A percentile compares a stretch with the other conserved stretches of the same genome.
Evolutionary conservation across 2,329 filamentous ascomycete species (phyloP).

Genomic region (Pseudophaeomoniella oleicola): DNA sequence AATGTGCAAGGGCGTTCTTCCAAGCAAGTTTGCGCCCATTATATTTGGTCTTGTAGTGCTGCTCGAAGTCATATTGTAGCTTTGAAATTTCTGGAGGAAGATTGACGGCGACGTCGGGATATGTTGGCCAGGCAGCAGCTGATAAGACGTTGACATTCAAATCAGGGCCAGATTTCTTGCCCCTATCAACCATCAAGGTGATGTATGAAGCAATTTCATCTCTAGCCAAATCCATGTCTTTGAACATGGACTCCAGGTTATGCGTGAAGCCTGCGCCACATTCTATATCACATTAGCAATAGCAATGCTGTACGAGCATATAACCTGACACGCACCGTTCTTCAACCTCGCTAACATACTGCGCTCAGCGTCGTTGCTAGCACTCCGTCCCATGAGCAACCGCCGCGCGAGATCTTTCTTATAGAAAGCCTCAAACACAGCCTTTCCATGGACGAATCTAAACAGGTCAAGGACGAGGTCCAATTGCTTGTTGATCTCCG

Average conservation of each 20-base stretch:
- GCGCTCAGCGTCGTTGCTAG: constrained; percentile 86
- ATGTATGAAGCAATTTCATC: constrained; percentile 92
- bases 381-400: constrained; percentile 79
- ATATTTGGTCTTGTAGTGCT: constrained; percentile 80
- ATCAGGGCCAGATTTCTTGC: constrained; percentile 45
- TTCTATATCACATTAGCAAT: constrained; percentile 33
- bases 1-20: constrained; percentile 90
- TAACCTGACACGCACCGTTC: constrained; percentile 33
- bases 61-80: constrained; percentile 70
- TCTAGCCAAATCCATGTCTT: constrained; percentile 82
- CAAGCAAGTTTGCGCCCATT: constrained; percentile 74
- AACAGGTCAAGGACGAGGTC: constrained; percentile 90
- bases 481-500: constrained; percentile 78
- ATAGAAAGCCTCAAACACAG: constrained; percentile 97
- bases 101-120: constrained; percentile 60
- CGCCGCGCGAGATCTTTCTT: constrained; percentile 90
- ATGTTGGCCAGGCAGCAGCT: constrained; percentile 81
- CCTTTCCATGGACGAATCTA: constrained; percentile 92
- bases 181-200: constrained; percentile 45
- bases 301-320: constrained; percentile 1
- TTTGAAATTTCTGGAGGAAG: constrained; percentile 61
- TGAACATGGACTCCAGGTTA: constrained; percentile 98
- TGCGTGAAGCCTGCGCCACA: constrained; percentile 91
- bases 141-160: constrained; percentile 84
- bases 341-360: constrained; percentile 89